Evolutionary conservation across 176 grass and related monocot genomes (phyloP).

Genomic region (Oryza glaberrima): DNA sequence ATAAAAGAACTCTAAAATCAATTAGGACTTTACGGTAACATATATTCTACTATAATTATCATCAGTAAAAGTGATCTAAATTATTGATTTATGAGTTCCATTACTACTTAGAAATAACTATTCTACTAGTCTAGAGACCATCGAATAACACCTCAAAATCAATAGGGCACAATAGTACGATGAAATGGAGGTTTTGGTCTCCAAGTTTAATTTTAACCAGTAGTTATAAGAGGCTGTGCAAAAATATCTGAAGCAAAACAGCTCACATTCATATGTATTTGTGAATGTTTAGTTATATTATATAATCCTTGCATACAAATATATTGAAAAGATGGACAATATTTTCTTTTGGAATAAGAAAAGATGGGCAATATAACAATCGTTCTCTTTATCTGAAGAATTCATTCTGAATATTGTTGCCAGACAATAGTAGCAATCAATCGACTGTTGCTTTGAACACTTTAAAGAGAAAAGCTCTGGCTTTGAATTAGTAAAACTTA

Average conservation of each 20-base stretch:
- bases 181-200: not conserved
- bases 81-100: no score
- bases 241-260: not conserved
- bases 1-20: no score
- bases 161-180: no score
- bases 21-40: no score
- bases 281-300: not conserved
- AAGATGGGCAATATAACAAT: not conserved
- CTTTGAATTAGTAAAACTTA: not conserved
- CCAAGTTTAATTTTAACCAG: no score
- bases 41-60: no score
- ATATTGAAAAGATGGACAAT: not conserved
- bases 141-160: no score
- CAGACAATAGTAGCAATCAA: not conserved
- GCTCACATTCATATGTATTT: not conserved
- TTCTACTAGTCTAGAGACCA: no score
- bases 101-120: no score
- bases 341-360: no score
- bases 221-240: not conserved
- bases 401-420: not conserved
- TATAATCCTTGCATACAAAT: not conserved
- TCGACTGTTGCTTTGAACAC: not conserved
- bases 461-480: not conserved
- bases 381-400: not conserved
- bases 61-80: no score